Conservation (phyloP, 164 flowering plant species). For the Cinnamomum chago region DNA sequence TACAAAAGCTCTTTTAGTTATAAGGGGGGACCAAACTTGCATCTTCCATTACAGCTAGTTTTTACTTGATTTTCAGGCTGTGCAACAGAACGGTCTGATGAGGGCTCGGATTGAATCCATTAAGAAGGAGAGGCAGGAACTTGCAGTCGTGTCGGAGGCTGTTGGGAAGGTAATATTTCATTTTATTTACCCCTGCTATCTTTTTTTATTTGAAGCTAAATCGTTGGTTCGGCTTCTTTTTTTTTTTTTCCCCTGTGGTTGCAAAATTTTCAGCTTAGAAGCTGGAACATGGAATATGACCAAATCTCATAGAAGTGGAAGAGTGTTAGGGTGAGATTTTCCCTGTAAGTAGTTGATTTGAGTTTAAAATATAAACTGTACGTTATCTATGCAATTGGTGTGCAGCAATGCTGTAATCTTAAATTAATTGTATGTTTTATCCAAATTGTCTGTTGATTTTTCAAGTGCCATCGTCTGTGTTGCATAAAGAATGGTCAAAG, state of each 20-base stretch:
- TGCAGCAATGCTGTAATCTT: too few species aligned
- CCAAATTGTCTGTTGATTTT: too few species aligned
- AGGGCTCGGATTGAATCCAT: slow-evolving; percentile 38
- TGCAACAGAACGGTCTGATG: slow-evolving; percentile 30
- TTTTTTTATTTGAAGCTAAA: slow-evolving; percentile 2
- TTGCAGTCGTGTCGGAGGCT: slow-evolving; percentile 20
- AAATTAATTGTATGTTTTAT: too few species aligned
- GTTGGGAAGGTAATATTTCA: slow-evolving; percentile 34
- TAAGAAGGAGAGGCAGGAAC: slow-evolving; percentile 29
- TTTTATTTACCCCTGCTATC: neutral
- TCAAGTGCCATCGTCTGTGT: too few species aligned
- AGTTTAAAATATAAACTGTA: too few species aligned
- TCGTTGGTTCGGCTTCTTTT: neutral
- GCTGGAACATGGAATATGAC: slow-evolving; percentile 22
- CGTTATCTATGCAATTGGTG: too few species aligned
- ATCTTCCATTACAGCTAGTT: neutral
- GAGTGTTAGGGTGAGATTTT: neutral
- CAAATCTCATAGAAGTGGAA: slow-evolving; percentile 6
- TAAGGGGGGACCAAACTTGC: too few species aligned
- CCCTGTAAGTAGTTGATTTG: neutral
- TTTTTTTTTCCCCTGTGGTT: neutral
- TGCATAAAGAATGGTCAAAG: too few species aligned
- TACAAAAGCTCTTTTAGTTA: neutral
- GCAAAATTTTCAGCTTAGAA: slow-evolving; percentile 32
- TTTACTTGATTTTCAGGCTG: slow-evolving; percentile 30